phyloP scores from a whole-genome alignment of 176 grass and related monocot species.

The Bolboschoenus planiculmis region DNA sequence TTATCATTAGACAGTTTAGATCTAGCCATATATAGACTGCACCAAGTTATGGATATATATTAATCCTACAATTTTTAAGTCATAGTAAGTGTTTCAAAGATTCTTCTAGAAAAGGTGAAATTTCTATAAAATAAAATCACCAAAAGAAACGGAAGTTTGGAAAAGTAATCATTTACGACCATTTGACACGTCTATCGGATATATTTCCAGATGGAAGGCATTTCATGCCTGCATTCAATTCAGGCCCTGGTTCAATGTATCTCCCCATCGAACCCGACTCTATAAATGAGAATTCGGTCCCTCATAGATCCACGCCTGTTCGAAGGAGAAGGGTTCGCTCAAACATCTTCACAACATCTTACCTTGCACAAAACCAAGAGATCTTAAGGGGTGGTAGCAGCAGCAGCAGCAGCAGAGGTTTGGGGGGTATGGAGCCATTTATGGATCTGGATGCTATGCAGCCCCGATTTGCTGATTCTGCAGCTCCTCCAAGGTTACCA shows the following conservation, averaged over 20 bases:
- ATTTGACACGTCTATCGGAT: neutral
- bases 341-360: constrained; percentile 47
- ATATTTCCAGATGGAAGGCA: constrained; percentile 45
- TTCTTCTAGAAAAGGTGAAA: neutral
- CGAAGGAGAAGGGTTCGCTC: constrained; percentile 61
- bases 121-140: neutral
- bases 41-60: neutral
- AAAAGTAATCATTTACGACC: neutral
- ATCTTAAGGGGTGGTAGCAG: constrained; percentile 24
- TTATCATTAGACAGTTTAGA: neutral
- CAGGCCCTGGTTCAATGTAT: constrained; percentile 55
- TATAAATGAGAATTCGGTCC: constrained; percentile 47
- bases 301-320: constrained; percentile 33
- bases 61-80: neutral
- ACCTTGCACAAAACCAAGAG: constrained; percentile 56
- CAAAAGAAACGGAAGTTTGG: neutral
- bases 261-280: constrained; percentile 38
- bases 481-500: constrained; percentile 19
- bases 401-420: neutral
- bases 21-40: neutral
- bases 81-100: neutral
- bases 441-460: constrained; percentile 56
- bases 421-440: constrained; percentile 22
- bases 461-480: constrained; percentile 37
- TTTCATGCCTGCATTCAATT: constrained; percentile 51